Evolutionary conservation across 73 alveolate genomes (phyloP).

Genomic region (Halteria grandinella): DNA sequence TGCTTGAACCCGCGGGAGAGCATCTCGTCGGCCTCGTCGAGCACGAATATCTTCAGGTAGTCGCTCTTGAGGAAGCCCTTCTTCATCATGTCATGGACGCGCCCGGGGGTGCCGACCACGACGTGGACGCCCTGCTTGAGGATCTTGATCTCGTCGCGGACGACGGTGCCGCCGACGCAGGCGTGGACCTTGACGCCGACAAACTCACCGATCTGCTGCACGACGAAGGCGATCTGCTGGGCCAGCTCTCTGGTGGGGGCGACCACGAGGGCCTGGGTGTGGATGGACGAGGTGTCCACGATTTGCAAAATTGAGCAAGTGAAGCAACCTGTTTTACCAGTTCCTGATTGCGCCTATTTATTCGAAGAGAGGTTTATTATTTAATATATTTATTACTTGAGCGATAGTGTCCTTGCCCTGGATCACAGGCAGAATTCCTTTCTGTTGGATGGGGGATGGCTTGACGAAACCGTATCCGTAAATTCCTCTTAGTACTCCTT

Average conservation of each 20-base stretch:
- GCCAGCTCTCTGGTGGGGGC: conserved; percentile 98
- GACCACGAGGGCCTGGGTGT: conserved; percentile 84
- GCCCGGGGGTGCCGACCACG: conserved; percentile 94
- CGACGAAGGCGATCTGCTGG: conserved; percentile 84
- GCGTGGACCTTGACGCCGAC: too few relatives aligned
- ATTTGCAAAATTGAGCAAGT: conserved; percentile 87
- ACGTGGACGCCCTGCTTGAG: conserved; percentile 86
- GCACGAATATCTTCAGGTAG: conserved; percentile 78
- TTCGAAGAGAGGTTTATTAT: too few relatives aligned
- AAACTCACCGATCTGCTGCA: conserved; percentile 86
- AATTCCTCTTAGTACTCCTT: conserved; percentile 86
- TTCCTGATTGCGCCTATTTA: conserved; percentile 98
- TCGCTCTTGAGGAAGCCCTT: conserved; percentile 83
- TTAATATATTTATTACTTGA: conserved; percentile 70
- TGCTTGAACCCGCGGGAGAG: conserved; percentile 94
- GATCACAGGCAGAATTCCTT: conserved; percentile 95
- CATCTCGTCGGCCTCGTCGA: conserved; percentile 98
- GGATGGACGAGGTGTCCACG: conserved; percentile 73
- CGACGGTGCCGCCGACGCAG: conserved; percentile 96
- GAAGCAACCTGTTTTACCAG: conserved; percentile 98
- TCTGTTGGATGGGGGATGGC: conserved; percentile 97
- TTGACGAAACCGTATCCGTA: conserved; percentile 93
- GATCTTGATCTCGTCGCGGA: conserved; percentile 93
- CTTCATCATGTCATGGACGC: conserved; percentile 89
- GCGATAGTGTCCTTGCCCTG: conserved; percentile 95